Conservation (phyloP, 768 basidiomycete genomes). For the Xerocomus potaroensis region DNA sequence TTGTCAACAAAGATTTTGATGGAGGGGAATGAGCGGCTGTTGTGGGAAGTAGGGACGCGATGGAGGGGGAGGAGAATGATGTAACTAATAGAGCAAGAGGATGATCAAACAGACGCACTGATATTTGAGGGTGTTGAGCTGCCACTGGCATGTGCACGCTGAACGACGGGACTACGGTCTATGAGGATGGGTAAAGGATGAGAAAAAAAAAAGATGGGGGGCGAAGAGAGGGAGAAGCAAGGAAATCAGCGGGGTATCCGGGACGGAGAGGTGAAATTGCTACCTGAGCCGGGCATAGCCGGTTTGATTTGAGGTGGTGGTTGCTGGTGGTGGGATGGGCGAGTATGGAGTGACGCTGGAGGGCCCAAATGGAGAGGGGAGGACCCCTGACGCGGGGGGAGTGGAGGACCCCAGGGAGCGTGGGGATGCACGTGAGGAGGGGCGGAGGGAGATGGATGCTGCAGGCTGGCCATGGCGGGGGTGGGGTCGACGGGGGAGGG, state of each 20-base stretch:
- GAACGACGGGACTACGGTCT: conserved; percentile 30
- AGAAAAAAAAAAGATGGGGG: background rate
- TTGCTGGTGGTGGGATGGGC: conserved; percentile 27
- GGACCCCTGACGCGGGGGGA: conserved; percentile 30
- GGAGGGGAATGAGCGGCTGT: conserved; percentile 29
- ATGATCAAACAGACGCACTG: conserved; percentile 13
- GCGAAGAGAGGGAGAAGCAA: background rate
- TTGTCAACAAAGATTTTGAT: conserved; percentile 25
- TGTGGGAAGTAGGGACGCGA: no score
- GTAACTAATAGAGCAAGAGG: background rate
- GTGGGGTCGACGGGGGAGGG: conserved; percentile 24
- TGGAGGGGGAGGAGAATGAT: background rate
- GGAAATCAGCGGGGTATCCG: conserved; percentile 4
- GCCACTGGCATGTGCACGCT: conserved; percentile 24
- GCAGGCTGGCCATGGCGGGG: conserved; percentile 31
- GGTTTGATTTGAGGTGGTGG: conserved; percentile 27
- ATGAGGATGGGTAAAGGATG: conserved; percentile 11
- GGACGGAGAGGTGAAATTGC: background rate
- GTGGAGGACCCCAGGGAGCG: conserved; percentile 30
- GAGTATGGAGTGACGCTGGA: conserved; percentile 27
- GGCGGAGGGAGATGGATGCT: conserved; percentile 29
- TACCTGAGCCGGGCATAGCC: conserved; percentile 33
- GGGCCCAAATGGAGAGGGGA: conserved; percentile 21
- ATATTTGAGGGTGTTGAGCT: conserved; percentile 25
- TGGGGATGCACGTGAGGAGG: conserved; percentile 31